phyloP scores from a whole-genome alignment of 345 rosid genomes.

The Excoecaria agallocha region DNA sequence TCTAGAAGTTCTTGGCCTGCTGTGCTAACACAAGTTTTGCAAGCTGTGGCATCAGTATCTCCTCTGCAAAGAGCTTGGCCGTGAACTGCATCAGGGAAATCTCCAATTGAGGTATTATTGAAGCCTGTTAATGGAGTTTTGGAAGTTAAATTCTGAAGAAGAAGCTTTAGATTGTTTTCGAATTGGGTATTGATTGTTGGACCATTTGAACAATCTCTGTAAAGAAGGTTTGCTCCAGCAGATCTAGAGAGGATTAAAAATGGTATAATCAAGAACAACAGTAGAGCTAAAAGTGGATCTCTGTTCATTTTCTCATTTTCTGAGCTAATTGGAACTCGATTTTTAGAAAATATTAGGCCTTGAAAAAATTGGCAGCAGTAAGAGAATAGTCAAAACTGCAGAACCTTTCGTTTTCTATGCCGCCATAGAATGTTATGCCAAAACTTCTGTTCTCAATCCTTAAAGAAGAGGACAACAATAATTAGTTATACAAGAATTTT shows the following conservation, averaged over 20 bases:
- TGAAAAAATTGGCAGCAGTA: too few species aligned
- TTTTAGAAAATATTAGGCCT: too few species aligned
- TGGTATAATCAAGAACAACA: constrained; percentile 4
- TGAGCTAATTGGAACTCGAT: too few species aligned
- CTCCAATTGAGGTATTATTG: constrained; percentile 20
- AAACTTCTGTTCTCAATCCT: too few species aligned
- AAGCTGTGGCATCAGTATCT: constrained; percentile 14
- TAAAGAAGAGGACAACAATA: too few species aligned
- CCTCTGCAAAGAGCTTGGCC: constrained; percentile 41
- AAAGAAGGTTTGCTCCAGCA: constrained; percentile 7
- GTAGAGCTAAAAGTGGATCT: too few species aligned
- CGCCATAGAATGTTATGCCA: too few species aligned
- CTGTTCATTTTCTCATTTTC: too few species aligned
- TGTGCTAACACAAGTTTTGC: constrained; percentile 27
- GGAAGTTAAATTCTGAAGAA: constrained; percentile 20
- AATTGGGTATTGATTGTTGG: constrained; percentile 16
- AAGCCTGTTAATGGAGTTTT: constrained; percentile 26
- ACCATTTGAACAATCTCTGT: neutral
- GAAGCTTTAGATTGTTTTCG: constrained; percentile 16
- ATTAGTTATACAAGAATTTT: too few species aligned
- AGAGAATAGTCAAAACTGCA: too few species aligned
- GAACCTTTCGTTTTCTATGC: too few species aligned
- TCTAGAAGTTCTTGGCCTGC: constrained; percentile 24
- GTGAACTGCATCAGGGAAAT: constrained; percentile 14
- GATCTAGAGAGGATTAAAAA: neutral